A percentile compares a stretch with the other conserved stretches of the same genome.
Evolutionary conservation across 2,329 filamentous ascomycete species (phyloP).

Genomic region (Penicillium freii): DNA sequence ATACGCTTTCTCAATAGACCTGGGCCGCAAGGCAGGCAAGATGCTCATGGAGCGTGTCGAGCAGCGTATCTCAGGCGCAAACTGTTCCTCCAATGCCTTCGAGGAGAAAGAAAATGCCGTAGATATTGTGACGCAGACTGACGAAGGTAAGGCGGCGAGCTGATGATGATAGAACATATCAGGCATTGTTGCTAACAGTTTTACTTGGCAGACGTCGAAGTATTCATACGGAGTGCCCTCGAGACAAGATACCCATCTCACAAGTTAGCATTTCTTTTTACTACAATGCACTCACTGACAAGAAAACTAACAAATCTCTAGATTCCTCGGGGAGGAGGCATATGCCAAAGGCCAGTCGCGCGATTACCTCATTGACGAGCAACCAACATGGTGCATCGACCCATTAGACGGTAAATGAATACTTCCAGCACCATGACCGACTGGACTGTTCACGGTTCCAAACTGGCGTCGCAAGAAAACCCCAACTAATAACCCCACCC

Average conservation of each 20-base stretch:
- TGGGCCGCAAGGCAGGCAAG: constrained; percentile 67
- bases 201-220: constrained; percentile 62
- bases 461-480: background rate
- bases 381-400: constrained; percentile 73
- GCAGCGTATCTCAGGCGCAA: constrained; percentile 49
- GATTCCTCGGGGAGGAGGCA: constrained; percentile 74
- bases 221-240: constrained; percentile 64
- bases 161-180: background rate
- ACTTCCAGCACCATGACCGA: too few species aligned
- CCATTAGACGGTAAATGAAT: constrained; percentile 62
- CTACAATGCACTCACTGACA: background rate
- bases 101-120: constrained; percentile 72
- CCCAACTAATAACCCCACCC: background rate
- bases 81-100: constrained; percentile 34
- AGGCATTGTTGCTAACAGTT: background rate
- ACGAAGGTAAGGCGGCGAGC: constrained; percentile 55
- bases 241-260: constrained; percentile 62
- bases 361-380: constrained; percentile 63
- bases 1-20: constrained; percentile 67
- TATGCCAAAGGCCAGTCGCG: constrained; percentile 68
- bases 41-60: constrained; percentile 65
- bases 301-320: constrained; percentile 30
- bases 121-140: constrained; percentile 74
- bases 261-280: constrained; percentile 54
- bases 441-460: background rate